Base-by-base conservation (phyloP, 768 basidiomycete species). In the Suillus hirtellus region DNA sequence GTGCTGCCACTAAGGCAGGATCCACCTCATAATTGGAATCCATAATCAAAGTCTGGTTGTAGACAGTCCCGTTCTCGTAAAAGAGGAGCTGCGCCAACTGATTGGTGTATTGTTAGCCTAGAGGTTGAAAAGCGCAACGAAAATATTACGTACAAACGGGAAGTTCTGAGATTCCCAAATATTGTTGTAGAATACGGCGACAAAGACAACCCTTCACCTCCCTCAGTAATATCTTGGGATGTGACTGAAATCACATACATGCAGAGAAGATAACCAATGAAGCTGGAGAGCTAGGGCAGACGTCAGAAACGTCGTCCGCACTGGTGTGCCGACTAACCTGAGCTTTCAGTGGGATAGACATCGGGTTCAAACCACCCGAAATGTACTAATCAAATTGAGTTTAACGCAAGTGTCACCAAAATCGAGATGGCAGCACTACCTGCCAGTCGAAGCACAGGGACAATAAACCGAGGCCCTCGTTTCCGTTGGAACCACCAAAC, bases 401-500 rank as follows among this genome's bases (percentile, higher is more conserved):
- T 79, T 77, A n/a, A 81, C 81, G 1, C 31, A 31, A 31, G 31
- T 31, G 31, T 31, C 1, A 1, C 81, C 8, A 5, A 31, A 17
- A 37, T 37, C 35, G 1, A 15, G 17, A 34, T 17, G 31, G 50
- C 1, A 31, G 50, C 27, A 12, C 1, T 62, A 75, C 73, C 75
- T 86, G 84, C 86, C 87, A 89, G 68, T 89, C 87, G 14, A 89
- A 74, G 65, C 79, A 86, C 44, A 88, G 70, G 1, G 86, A 80
- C 50, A 89, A 81, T 59, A 84, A 72, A 12, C 86, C 87, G 44
- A 88, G 79, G 10, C 87, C 86, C 71, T 88, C 86, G 62, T 89
- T 87, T 61, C 80, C 86, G 38, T 84, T 81, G 44, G 81, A 84
- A 46, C 87, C 87, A 59, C 87, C 87, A 67, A 88, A 87, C 35